These are phyloP conservation scores for Sonneratia alba DNA, from an alignment of 345 rosid species.

Conservation along the genomic window DNA sequence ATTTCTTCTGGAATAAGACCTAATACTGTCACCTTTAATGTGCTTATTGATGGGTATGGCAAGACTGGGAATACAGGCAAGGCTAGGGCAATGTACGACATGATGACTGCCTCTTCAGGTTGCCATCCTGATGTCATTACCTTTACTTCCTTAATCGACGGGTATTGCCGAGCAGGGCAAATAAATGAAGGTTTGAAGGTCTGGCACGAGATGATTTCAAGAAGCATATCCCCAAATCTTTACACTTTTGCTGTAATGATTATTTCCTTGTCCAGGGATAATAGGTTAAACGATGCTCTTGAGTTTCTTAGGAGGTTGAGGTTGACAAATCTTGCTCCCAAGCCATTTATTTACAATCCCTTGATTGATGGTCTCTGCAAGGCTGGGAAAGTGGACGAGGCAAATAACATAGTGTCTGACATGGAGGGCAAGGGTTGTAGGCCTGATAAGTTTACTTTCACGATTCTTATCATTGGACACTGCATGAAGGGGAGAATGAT, in stretches of 20 bases:
- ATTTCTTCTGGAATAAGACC: slow-evolving; percentile 36
- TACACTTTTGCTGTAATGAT: slow-evolving; percentile 63
- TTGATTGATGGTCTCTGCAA: slow-evolving; percentile 90
- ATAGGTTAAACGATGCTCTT: slow-evolving; percentile 64
- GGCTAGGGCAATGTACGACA: slow-evolving; percentile 35
- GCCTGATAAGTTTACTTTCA: slow-evolving; percentile 86
- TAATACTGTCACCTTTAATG: slow-evolving; percentile 57
- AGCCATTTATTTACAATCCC: slow-evolving; percentile 81
- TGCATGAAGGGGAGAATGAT: slow-evolving; percentile 86
- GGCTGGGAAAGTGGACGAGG: slow-evolving; percentile 83
- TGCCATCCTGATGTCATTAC: slow-evolving; percentile 67
- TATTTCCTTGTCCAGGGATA: slow-evolving; percentile 66
- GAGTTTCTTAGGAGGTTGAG: slow-evolving; percentile 50
- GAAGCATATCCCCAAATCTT: slow-evolving; percentile 49
- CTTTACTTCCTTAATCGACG: slow-evolving; percentile 72
- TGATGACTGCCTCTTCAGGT: slow-evolving; percentile 37
- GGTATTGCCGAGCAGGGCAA: slow-evolving; percentile 72
- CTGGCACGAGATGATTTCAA: slow-evolving; percentile 53
- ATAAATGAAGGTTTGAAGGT: slow-evolving; percentile 48
- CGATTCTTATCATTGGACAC: slow-evolving; percentile 86
- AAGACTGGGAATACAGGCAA: slow-evolving; percentile 51
- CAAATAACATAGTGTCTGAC: slow-evolving; percentile 50
- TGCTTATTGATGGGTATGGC: slow-evolving; percentile 71
- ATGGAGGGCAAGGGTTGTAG: slow-evolving; percentile 65
- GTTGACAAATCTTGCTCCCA: slow-evolving; percentile 29